Percentiles rank a stretch among this genome's conserved stretches.
phyloP scores from a whole-genome alignment of 2,329 filamentous ascomycete genomes.

The Cercospora zeina region DNA sequence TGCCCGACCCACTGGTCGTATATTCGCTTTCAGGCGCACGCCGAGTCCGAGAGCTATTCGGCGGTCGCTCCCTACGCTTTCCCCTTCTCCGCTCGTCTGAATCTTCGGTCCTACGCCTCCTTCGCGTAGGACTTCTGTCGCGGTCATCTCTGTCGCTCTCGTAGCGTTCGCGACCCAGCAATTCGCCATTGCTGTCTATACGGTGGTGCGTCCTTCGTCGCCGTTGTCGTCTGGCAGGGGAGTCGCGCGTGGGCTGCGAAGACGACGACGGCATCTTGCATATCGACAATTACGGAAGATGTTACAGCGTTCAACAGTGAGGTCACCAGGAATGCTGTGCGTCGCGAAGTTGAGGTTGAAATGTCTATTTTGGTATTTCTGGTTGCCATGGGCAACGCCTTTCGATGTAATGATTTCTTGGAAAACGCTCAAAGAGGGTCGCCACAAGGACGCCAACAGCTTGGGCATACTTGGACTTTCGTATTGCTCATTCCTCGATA shows the following conservation, averaged over 20 bases:
- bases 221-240: conserved; percentile 36
- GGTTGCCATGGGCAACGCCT: conserved; percentile 66
- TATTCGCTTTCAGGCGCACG: conserved; percentile 20
- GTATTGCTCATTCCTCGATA: conserved; percentile 4
- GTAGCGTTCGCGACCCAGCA: conserved; percentile 25
- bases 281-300: not conserved
- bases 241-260: conserved; percentile 29
- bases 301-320: not conserved
- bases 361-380: conserved; percentile 76
- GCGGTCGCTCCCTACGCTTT: conserved; percentile 9
- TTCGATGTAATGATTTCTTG: conserved; percentile 2
- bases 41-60: conserved; percentile 10
- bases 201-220: conserved; percentile 40
- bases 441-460: not conserved
- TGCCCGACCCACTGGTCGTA: conserved; percentile 14
- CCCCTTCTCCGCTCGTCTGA: not conserved
- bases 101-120: conserved; percentile 5
- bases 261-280: conserved; percentile 13
- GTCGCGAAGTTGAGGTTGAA: conserved; percentile 44
- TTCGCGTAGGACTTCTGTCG: conserved; percentile 2
- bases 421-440: not conserved
- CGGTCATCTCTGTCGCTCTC: conserved; percentile 16
- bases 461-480: not conserved
- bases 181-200: conserved; percentile 40
- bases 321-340: conserved; percentile 18